A percentile compares a stretch with the other conserved stretches of the same genome.
Evolutionary conservation across 768 basidiomycete genomes (phyloP).

Genomic region (Mycena haematopus): DNA sequence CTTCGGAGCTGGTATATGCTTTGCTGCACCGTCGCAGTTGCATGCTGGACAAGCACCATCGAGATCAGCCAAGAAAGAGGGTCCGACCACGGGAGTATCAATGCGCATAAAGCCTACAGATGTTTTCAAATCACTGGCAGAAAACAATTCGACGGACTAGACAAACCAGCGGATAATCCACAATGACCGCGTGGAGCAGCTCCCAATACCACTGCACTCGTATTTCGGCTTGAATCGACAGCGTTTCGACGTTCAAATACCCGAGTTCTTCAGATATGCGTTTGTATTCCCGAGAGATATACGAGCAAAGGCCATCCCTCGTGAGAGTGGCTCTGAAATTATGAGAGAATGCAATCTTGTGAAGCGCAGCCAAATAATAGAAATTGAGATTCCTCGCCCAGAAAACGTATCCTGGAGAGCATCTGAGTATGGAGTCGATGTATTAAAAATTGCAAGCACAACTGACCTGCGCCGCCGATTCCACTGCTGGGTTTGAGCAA

Average conservation of each 20-base stretch:
- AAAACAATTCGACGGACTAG: neutral
- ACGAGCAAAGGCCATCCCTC: constrained; percentile 25
- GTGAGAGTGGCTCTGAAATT: constrained; percentile 35
- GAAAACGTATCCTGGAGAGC: constrained; percentile 22
- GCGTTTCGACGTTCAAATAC: constrained; percentile 17
- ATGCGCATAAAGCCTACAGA: constrained; percentile 33
- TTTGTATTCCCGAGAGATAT: constrained; percentile 32
- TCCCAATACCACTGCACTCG: constrained; percentile 40
- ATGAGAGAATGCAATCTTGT: constrained; percentile 35
- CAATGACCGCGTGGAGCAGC: constrained; percentile 29
- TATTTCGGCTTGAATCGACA: neutral
- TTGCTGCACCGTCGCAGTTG: constrained; percentile 15
- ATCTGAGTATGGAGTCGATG: constrained; percentile 21
- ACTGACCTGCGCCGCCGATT: constrained; percentile 44
- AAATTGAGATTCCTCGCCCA: constrained; percentile 36
- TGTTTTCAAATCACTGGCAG: neutral
- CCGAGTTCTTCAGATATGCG: constrained; percentile 32
- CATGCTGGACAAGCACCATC: constrained; percentile 37
- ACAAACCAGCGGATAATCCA: constrained; percentile 36
- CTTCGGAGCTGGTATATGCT: constrained; percentile 22
- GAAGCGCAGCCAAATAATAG: constrained; percentile 36
- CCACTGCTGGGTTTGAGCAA: constrained; percentile 43
- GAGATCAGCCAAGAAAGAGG: constrained; percentile 37
- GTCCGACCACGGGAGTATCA: constrained; percentile 29
- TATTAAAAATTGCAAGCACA: constrained; percentile 42